Evolutionary conservation across 768 basidiomycete genomes (phyloP), one percentile per base, ranked within the genome.

Genomic region (Fomitopsis pulvina): DNA sequence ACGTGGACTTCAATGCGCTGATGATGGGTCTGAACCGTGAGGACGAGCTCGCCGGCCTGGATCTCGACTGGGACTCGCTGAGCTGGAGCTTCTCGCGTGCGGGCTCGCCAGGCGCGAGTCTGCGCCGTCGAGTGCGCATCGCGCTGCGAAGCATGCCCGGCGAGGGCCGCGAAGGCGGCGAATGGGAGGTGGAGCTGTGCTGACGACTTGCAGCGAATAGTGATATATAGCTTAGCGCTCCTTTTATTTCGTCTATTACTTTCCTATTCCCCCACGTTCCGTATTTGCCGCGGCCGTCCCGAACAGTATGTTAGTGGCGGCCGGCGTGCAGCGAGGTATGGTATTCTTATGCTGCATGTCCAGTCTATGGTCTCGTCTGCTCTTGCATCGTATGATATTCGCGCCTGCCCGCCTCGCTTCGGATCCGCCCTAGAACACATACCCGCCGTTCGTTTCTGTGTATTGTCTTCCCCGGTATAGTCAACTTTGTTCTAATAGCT

Each of bases 171-270:
- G 81, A 83, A 63, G 82, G 82, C 41, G 85, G 84, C 53, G 85
- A 86, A 68, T 87, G 85, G 85, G 85, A 88, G 64, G 83, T 88
- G 41, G 78, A 84, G 62, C 70, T 86, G 45, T 85, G 82, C 65
- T 85, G 48, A 49, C 21, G 43, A 18, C 10, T 29, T 7, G 34
- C 7, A 32, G 8, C 7, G 30, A 37, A 37, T 18, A 37, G 34
- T 37, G 34, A 37, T 37, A n/a, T n/a, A 37, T 37, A 37, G 34
- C 34, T 5, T 37, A 37, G 34, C 14, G 34, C 18, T 37, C 34
- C 14, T 37, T 37, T 37, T 37, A 37, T 37, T 37, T 37, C 4
- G 34, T 16, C 34, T 37, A 30, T 18, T 37, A 37, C 14, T 37
- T 37, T 37, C 18, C 34, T 18, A 18, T 14, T 37, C 18, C 34